A percentile compares a stretch with the other conserved stretches of the same genome.
These are phyloP conservation scores for Trichoderma brevicompactum DNA, from an alignment of 2,329 filamentous ascomycete species.

Conservation along the genomic window DNA sequence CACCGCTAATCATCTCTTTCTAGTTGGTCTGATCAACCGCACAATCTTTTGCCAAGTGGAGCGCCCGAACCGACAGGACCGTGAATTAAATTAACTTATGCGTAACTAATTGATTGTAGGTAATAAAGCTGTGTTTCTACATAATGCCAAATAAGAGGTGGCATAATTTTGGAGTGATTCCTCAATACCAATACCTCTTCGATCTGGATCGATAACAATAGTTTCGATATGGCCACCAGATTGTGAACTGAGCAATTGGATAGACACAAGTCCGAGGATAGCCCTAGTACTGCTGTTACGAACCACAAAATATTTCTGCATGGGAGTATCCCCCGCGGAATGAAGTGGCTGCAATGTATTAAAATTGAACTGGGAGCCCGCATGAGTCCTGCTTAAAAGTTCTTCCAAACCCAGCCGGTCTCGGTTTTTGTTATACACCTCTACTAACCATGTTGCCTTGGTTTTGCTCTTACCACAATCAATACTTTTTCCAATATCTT, in stretches of 20 bases:
- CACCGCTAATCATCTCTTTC: too few relatives aligned
- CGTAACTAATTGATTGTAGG: too few relatives aligned
- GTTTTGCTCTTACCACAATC: not conserved
- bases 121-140: too few relatives aligned
- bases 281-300: not conserved
- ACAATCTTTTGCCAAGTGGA: too few relatives aligned
- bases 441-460: not conserved
- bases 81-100: too few relatives aligned
- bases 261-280: not conserved
- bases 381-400: not conserved
- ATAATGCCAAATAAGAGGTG: too few relatives aligned
- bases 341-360: not conserved
- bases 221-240: not conserved
- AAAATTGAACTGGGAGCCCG: too few relatives aligned
- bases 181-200: not conserved
- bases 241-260: not conserved
- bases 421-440: not conserved
- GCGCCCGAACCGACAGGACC: too few relatives aligned
- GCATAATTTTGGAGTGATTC: not conserved
- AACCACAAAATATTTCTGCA: not conserved
- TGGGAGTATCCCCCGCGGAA: not conserved
- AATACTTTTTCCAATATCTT: not conserved
- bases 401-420: not conserved
- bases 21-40: too few relatives aligned
- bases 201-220: not conserved